Evolutionary conservation across 495 filamentous ascomycete genomes (phyloP), one percentile per base, ranked within the genome.

Genomic region (Platismatia glauca): DNA sequence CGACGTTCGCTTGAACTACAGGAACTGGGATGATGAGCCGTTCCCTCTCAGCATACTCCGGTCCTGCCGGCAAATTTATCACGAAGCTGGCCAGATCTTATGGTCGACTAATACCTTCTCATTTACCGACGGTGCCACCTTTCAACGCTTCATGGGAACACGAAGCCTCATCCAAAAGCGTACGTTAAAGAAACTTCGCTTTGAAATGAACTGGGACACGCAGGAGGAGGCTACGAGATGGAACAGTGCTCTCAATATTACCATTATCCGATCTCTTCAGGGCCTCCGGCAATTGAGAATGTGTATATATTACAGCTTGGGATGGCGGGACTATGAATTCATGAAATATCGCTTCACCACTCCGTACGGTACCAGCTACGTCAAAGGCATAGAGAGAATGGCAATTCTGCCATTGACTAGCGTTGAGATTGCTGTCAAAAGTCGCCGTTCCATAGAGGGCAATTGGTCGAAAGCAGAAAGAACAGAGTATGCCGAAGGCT

Each of bases 381-480:
- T n/a, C n/a, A n/a, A n/a, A n/a, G n/a, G n/a, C n/a, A n/a, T n/a
- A n/a, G n/a, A 43, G 18, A 43, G n/a, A 15, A 12, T 48, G 16
- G 44, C 44, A 8, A 27, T 4, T 8, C 44, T 48, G 44, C 11
- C 22, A 27, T 27, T 48, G 44, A 48, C 44, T 22, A 2, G 5
- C 9, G 44, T 48, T 4, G 44, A 48, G 9, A 6, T 48, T 27
- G n/a, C 4, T 12, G 44, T 48, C 44, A 27, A 27, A 2, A 13
- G 12, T 4, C 4, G 2, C 1, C 0, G 7, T 24, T 12, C 4
- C n/a, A 13, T 4, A 15, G 44, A 48, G 1, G 0, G 1, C 1
- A 12, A 0, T n/a, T 48, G 44, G 44, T 24, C 12, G 22, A 27
- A 12, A 27, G 44, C 5, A 27, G 44, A 48, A 13, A 48, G 44